Conservation (phyloP, 2,329 filamentous ascomycete genomes). For the Rhynchosporium agropyri region DNA sequence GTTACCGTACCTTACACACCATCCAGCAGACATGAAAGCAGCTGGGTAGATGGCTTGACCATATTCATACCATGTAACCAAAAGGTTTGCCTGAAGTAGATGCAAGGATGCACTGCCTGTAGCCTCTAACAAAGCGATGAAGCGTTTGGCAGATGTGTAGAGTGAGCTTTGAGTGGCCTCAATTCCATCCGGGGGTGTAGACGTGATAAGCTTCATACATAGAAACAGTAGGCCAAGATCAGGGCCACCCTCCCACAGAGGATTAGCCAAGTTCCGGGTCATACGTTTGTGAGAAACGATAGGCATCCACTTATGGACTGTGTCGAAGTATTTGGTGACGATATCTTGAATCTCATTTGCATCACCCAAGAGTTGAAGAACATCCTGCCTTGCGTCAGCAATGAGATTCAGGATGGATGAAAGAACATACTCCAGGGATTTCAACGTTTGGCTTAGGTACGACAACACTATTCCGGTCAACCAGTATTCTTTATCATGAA, state of each 20-base stretch:
- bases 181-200: conserved; percentile 44
- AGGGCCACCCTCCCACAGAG: conserved; percentile 48
- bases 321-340: conserved; percentile 48
- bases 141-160: conserved; percentile 49
- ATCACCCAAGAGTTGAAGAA: conserved; percentile 47
- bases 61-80: conserved; percentile 52
- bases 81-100: conserved; percentile 50
- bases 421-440: conserved; percentile 45
- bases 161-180: conserved; percentile 44
- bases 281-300: conserved; percentile 52
- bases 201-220: conserved; percentile 52
- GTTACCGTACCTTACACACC: conserved; percentile 50
- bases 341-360: conserved; percentile 44
- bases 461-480: conserved; percentile 38
- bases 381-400: conserved; percentile 40
- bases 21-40: conserved; percentile 52
- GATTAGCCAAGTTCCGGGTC: conserved; percentile 44
- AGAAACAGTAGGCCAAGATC: conserved; percentile 52
- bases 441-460: conserved; percentile 46
- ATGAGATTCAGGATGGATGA: neutral
- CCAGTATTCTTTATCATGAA: neutral
- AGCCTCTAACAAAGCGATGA: conserved; percentile 47
- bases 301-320: conserved; percentile 52
- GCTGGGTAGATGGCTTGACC: conserved; percentile 54
- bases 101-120: conserved; percentile 48